Conservation (phyloP, 192 early-diverging fungal genomes). For the Podila epicladia region DNA sequence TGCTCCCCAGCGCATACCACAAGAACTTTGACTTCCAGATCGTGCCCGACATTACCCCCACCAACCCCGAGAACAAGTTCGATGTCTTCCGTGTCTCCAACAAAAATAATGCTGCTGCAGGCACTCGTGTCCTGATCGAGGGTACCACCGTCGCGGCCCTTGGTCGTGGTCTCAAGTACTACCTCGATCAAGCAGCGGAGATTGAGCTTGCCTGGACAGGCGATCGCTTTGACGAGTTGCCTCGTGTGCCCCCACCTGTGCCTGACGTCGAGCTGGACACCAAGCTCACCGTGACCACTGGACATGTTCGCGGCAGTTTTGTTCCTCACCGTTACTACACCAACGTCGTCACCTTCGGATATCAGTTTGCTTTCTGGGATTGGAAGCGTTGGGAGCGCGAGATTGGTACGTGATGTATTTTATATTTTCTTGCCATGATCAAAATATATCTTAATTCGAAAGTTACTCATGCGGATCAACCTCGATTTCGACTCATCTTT, state of each 20-base stretch:
- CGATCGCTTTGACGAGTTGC: slow-evolving; percentile 38
- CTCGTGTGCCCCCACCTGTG: slow-evolving; percentile 11
- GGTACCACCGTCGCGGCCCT: slow-evolving; percentile 29
- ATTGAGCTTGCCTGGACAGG: slow-evolving; percentile 37
- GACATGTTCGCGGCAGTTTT: slow-evolving; percentile 37
- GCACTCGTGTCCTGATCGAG: slow-evolving; percentile 21
- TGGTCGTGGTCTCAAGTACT: slow-evolving; percentile 43
- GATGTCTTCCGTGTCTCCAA: slow-evolving; percentile 49
- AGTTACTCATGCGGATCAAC: neutral
- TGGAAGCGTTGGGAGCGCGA: slow-evolving; percentile 23
- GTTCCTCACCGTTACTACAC: slow-evolving; percentile 20
- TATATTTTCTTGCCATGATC: neutral
- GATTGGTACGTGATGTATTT: slow-evolving; percentile 3
- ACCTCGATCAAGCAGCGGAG: slow-evolving; percentile 39
- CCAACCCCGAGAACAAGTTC: slow-evolving; percentile 32
- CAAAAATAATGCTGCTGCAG: neutral
- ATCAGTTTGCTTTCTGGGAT: slow-evolving; percentile 27
- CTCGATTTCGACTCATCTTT: neutral
- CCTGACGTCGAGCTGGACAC: slow-evolving; percentile 40
- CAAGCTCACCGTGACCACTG: slow-evolving; percentile 8
- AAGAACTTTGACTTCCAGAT: slow-evolving; percentile 36
- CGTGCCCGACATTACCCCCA: slow-evolving; percentile 12
- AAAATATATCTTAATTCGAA: neutral
- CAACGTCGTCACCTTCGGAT: slow-evolving; percentile 16
- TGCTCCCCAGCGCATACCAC: slow-evolving; percentile 34